phyloP scores from a whole-genome alignment of 495 filamentous ascomycete species.

The Rusavskia elegans region DNA sequence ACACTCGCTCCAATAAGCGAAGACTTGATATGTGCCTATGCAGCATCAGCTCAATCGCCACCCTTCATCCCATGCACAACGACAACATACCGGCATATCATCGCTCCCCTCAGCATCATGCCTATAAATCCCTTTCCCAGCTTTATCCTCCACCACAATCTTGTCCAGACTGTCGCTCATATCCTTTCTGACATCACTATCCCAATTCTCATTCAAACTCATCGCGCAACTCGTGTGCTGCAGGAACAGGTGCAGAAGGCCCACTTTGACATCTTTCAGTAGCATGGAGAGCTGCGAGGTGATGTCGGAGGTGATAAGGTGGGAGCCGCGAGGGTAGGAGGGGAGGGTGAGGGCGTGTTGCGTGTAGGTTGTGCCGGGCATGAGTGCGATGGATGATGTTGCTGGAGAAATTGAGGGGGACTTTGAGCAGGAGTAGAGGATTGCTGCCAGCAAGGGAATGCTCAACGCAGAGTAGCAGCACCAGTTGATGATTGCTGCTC shows the following conservation, averaged over 20 bases:
- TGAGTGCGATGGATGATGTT: neutral
- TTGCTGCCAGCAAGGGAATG: no score
- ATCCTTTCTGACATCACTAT: constrained; percentile 60
- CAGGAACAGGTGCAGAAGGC: constrained; percentile 74
- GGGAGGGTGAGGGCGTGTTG: constrained; percentile 51
- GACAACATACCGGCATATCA: constrained; percentile 59
- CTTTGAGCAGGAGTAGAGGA: no score
- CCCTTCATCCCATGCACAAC: no score
- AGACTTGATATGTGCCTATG: constrained; percentile 77
- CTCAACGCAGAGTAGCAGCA: no score
- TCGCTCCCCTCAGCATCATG: constrained; percentile 79
- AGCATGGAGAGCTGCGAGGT: constrained; percentile 47
- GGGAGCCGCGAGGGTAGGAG: constrained; percentile 57
- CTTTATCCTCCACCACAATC: constrained; percentile 60
- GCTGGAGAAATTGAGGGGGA: neutral
- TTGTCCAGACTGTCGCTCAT: constrained; percentile 91
- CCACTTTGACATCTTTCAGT: constrained; percentile 63
- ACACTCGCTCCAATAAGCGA: constrained; percentile 78
- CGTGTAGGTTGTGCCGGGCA: constrained; percentile 10
- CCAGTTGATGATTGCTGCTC: no score
- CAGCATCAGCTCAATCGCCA: neutral
- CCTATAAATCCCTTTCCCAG: constrained; percentile 59
- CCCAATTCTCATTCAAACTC: constrained; percentile 91
- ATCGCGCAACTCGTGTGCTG: constrained; percentile 84
- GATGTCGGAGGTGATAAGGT: constrained; percentile 74